Percentiles rank a stretch among this genome's conserved stretches.
Conservation (phyloP, 1,284 basidiomycete genomes). For the Kwoniella shivajii region DNA sequence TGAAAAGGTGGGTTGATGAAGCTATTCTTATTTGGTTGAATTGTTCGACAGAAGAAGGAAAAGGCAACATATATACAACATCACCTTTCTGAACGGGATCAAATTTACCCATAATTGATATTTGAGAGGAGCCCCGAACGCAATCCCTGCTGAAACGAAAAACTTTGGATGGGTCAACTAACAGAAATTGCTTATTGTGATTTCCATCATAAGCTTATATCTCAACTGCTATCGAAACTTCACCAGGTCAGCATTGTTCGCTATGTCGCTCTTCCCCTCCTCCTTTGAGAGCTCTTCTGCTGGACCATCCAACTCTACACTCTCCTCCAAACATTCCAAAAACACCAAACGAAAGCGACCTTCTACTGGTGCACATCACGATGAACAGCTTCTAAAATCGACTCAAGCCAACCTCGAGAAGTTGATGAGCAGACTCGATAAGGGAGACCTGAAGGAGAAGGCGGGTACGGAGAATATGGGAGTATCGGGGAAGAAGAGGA, state of each 20-base stretch:
- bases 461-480: constrained; percentile 27
- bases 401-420: constrained; percentile 75
- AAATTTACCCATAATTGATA: constrained; percentile 11
- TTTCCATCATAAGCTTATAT: background rate
- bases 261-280: constrained; percentile 51
- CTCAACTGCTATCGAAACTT: background rate
- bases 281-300: constrained; percentile 37
- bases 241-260: background rate
- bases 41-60: background rate
- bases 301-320: constrained; percentile 19
- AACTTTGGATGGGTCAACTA: too few species aligned
- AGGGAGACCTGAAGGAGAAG: constrained; percentile 27
- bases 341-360: constrained; percentile 68
- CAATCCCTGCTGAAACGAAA: too few species aligned
- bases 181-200: too few species aligned
- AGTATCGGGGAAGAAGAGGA: constrained; percentile 17
- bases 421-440: constrained; percentile 65
- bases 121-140: background rate
- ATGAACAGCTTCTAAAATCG: constrained; percentile 39
- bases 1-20: background rate
- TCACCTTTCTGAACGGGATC: constrained; percentile 21
- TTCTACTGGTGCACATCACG: constrained; percentile 40
- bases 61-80: too few species aligned
- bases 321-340: background rate
- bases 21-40: background rate